A percentile compares a stretch with the other conserved stretches of the same genome.
Evolutionary conservation across 1,284 basidiomycete genomes (phyloP).

Genomic region (Laetiporus sulphureus): DNA sequence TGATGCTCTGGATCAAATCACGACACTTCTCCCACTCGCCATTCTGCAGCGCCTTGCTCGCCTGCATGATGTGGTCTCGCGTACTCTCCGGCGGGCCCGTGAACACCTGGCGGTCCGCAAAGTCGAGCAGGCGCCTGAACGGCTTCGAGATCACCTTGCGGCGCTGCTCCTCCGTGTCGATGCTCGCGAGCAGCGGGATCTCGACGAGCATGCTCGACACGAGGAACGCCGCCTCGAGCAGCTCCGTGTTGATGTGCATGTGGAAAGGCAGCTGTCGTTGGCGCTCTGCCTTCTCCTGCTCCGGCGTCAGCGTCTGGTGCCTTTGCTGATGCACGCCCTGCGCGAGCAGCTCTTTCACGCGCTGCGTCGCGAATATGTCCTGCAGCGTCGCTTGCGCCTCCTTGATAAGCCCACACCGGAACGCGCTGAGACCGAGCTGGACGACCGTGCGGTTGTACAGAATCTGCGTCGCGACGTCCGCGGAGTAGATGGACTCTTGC

Average conservation of each 20-base stretch:
- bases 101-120: conserved; percentile 96
- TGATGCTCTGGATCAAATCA: conserved; percentile 92
- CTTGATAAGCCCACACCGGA: conserved; percentile 91
- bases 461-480: conserved; percentile 97
- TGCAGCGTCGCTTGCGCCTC: conserved; percentile 91
- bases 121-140: conserved; percentile 93
- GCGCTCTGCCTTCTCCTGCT: conserved; percentile 96
- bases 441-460: conserved; percentile 97
- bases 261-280: conserved; percentile 98
- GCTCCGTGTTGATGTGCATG: conserved; percentile 99
- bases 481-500: conserved; percentile 92
- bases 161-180: conserved; percentile 90
- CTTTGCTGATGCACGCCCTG: conserved; percentile 95
- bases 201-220: conserved; percentile 99
- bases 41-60: conserved; percentile 91
- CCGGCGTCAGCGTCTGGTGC: conserved; percentile 82
- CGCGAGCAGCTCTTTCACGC: conserved; percentile 95
- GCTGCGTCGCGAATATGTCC: conserved; percentile 94
- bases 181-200: conserved; percentile 91
- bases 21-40: conserved; percentile 97
- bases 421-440: conserved; percentile 95
- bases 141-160: conserved; percentile 90
- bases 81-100: conserved; percentile 98
- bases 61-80: conserved; percentile 99
- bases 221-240: conserved; percentile 95